phyloP scores from a whole-genome alignment of 352 stramenopile genomes.

The Phytophthora fragariae region DNA sequence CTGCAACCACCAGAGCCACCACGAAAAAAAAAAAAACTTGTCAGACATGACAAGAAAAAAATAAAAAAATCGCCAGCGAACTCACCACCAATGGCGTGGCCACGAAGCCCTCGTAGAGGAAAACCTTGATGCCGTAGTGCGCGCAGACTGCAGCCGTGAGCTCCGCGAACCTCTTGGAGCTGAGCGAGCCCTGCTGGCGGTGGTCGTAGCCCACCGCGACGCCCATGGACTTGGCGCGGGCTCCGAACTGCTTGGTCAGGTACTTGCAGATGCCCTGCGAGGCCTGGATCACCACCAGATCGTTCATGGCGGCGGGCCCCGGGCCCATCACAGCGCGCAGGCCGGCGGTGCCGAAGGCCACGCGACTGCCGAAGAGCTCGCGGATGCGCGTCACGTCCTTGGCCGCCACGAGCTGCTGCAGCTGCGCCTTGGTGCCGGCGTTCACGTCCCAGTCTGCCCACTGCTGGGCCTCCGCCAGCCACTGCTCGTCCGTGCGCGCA shows the following conservation, averaged over 20 bases:
- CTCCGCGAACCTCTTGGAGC: conserved; percentile 89
- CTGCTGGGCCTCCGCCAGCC: conserved; percentile 66
- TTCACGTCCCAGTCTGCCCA: conserved; percentile 92
- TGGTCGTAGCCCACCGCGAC: conserved; percentile 94
- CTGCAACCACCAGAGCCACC: conserved; percentile 3
- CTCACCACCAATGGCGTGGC: conserved; percentile 94
- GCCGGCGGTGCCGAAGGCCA: conserved; percentile 94
- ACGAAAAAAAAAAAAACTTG: background rate
- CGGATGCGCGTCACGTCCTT: conserved; percentile 61
- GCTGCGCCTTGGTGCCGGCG: conserved; percentile 65
- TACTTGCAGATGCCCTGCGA: conserved; percentile 92
- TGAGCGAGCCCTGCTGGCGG: conserved; percentile 76
- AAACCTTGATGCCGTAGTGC: conserved; percentile 88
- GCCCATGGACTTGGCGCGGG: conserved; percentile 69
- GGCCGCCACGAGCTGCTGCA: conserved; percentile 70
- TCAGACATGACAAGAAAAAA: background rate
- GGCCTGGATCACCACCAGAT: conserved; percentile 93
- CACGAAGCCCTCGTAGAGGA: conserved; percentile 92
- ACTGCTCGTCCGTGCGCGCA: conserved; percentile 45
- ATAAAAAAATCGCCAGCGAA: background rate
- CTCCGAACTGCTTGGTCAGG: conserved; percentile 77
- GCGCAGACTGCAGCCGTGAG: conserved; percentile 88
- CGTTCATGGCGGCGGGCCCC: conserved; percentile 92
- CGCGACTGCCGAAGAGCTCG: conserved; percentile 80
- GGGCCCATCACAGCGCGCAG: conserved; percentile 91